Evolutionary conservation across 108 stramenopile genomes (phyloP).

Genomic region (Cylindrotheca fusiformis): DNA sequence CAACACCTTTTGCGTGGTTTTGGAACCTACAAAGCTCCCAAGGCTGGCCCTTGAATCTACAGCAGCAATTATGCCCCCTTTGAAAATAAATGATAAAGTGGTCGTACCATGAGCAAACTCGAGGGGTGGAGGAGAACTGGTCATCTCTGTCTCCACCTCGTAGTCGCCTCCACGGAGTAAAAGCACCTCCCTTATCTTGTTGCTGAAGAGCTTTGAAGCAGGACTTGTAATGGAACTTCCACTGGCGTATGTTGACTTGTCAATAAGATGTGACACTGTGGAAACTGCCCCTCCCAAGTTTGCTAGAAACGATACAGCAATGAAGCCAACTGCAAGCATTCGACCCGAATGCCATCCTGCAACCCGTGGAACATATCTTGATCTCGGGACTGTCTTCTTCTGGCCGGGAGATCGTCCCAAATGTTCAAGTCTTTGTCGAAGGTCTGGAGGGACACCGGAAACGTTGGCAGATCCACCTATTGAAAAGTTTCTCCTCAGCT

Average conservation of each 20-base stretch:
- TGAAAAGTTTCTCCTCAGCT: background rate
- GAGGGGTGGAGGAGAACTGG: conserved; percentile 55
- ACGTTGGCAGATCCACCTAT: background rate
- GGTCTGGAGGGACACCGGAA: background rate
- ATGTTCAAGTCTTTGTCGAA: background rate
- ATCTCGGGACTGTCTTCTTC: background rate
- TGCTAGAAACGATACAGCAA: background rate
- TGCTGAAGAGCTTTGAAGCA: background rate
- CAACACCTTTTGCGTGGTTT: conserved; percentile 82
- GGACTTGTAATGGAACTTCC: background rate
- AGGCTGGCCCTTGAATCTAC: conserved; percentile 87
- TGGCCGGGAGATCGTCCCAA: background rate
- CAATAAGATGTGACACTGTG: too few species aligned
- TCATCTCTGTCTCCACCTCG: background rate
- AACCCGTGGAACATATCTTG: background rate
- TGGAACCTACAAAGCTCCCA: conserved; percentile 87
- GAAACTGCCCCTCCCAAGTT: background rate
- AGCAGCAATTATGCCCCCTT: conserved; percentile 81
- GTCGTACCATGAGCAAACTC: conserved; percentile 89
- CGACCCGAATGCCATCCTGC: background rate
- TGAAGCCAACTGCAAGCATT: background rate
- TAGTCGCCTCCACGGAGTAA: conserved; percentile 20
- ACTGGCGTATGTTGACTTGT: too few species aligned
- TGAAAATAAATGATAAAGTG: conserved; percentile 80
- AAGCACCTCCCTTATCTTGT: background rate